A percentile compares a stretch with the other conserved stretches of the same genome.
These are phyloP conservation scores for Scleroderma citrinum DNA, from an alignment of 768 basidiomycete species.

Conservation along the genomic window DNA sequence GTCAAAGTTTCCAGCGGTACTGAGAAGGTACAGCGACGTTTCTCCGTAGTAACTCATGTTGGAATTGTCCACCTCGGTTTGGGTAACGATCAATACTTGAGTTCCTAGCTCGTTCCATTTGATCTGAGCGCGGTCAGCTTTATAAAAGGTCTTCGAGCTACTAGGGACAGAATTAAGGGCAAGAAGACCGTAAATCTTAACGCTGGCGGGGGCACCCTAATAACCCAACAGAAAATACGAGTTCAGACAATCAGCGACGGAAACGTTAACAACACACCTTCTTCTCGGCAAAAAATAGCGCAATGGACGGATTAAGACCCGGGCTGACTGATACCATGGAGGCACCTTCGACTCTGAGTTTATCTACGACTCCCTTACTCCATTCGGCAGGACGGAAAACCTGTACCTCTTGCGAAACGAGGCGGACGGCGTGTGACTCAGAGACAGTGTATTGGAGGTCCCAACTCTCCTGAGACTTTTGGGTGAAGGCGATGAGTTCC, in stretches of 20 bases:
- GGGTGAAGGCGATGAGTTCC: conserved; percentile 81
- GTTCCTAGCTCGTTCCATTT: conserved; percentile 97
- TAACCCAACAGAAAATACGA: not conserved
- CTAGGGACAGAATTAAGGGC: conserved; percentile 59
- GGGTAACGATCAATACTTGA: conserved; percentile 84
- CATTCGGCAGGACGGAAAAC: conserved; percentile 78
- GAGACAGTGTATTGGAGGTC: conserved; percentile 87
- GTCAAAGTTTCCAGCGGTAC: conserved; percentile 89
- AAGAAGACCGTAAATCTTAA: conserved; percentile 77
- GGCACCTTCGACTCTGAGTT: conserved; percentile 80
- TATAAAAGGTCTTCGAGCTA: conserved; percentile 90
- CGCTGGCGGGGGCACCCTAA: conserved; percentile 81
- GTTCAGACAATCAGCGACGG: not conserved
- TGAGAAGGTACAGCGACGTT: conserved; percentile 90
- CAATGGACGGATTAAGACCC: conserved; percentile 82
- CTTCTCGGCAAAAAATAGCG: conserved; percentile 90
- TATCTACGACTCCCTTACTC: conserved; percentile 74
- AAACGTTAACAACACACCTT: conserved; percentile 46
- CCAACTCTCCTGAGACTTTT: conserved; percentile 92
- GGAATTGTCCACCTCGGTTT: conserved; percentile 94
- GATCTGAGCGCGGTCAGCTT: conserved; percentile 87
- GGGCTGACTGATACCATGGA: conserved; percentile 72
- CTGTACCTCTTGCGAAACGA: conserved; percentile 78
- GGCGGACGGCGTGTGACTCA: conserved; percentile 78
- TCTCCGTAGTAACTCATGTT: conserved; percentile 99